phyloP scores from a whole-genome alignment of 2,329 filamentous ascomycete genomes.

The Pyrenochaeta sp. region DNA sequence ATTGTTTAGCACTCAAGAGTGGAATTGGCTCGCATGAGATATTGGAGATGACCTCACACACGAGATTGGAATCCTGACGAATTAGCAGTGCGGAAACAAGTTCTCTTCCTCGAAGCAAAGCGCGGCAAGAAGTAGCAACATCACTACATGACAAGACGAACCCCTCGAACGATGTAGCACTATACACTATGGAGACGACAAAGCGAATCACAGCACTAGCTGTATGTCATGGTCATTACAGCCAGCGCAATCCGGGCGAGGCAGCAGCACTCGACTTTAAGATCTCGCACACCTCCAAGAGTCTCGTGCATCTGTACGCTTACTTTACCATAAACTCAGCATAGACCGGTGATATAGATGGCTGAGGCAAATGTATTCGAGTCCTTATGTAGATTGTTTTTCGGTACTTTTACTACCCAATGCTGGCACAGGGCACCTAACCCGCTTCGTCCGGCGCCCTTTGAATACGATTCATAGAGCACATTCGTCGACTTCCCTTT shows the following conservation, averaged over 20 bases:
- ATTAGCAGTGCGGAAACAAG: constrained; percentile 83
- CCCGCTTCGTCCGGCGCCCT: neutral
- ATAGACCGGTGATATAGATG: constrained; percentile 37
- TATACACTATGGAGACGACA: neutral
- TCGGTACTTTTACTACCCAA: neutral
- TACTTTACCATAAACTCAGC: constrained; percentile 38
- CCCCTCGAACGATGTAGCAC: neutral
- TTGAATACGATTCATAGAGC: too few relatives aligned
- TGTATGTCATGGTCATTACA: neutral
- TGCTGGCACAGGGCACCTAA: neutral
- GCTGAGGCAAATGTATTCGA: neutral
- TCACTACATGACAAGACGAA: neutral
- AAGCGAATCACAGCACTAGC: neutral
- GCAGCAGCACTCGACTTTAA: neutral
- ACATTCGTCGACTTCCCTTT: too few relatives aligned
- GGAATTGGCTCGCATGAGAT: neutral
- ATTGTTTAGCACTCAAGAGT: neutral
- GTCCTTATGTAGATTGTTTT: neutral
- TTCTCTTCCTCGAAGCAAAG: constrained; percentile 94
- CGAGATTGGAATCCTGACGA: constrained; percentile 22
- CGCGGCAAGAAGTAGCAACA: constrained; percentile 66
- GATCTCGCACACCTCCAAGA: neutral
- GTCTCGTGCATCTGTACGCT: constrained; percentile 18
- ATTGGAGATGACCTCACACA: neutral
- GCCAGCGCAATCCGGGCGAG: neutral